Percentiles rank a stretch among this genome's conserved stretches.
Conservation (phyloP, 2,329 filamentous ascomycete species). For the Trichoderma koningiopsis region DNA sequence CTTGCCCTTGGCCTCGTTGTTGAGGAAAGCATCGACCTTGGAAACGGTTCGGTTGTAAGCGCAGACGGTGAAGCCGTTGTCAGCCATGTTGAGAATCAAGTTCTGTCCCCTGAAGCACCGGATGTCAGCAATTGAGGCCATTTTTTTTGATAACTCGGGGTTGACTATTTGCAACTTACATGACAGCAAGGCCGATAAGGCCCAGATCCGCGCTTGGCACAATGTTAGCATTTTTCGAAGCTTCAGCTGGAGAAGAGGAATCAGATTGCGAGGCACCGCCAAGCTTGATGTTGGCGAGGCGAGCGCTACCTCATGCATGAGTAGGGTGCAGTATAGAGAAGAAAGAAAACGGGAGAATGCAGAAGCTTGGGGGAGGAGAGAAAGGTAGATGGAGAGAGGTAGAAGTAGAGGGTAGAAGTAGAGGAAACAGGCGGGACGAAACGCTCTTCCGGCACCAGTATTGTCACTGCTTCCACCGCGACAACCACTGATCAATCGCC, state of each 20-base stretch:
- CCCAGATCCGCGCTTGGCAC: slow-evolving; percentile 78
- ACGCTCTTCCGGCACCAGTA: neutral
- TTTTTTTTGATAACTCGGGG: slow-evolving; percentile 13
- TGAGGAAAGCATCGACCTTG: slow-evolving; percentile 95
- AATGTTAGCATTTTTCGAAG: slow-evolving; percentile 57
- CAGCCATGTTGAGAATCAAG: slow-evolving; percentile 86
- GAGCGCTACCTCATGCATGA: slow-evolving; percentile 61
- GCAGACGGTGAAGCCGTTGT: slow-evolving; percentile 93
- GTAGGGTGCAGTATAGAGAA: slow-evolving; percentile 35
- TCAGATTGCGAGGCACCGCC: slow-evolving; percentile 57
- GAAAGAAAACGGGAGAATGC: slow-evolving; percentile 1
- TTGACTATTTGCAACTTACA: slow-evolving; percentile 55
- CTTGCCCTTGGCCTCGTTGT: slow-evolving; percentile 93
- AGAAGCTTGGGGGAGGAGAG: slow-evolving; percentile 10
- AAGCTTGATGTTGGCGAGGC: slow-evolving; percentile 73
- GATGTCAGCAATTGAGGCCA: slow-evolving; percentile 27
- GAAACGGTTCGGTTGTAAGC: slow-evolving; percentile 98
- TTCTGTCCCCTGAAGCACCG: slow-evolving; percentile 66
- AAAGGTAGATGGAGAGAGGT: neutral
- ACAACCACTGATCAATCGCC: neutral
- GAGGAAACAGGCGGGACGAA: neutral
- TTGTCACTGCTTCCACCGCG: neutral
- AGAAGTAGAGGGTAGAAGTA: neutral
- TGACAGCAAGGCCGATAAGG: slow-evolving; percentile 90
- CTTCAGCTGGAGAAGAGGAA: slow-evolving; percentile 36